Evolutionary conservation across 108 stramenopile genomes (phyloP), one percentile per base, ranked within the genome.

Genomic region (Cyclotella distinguenda): DNA sequence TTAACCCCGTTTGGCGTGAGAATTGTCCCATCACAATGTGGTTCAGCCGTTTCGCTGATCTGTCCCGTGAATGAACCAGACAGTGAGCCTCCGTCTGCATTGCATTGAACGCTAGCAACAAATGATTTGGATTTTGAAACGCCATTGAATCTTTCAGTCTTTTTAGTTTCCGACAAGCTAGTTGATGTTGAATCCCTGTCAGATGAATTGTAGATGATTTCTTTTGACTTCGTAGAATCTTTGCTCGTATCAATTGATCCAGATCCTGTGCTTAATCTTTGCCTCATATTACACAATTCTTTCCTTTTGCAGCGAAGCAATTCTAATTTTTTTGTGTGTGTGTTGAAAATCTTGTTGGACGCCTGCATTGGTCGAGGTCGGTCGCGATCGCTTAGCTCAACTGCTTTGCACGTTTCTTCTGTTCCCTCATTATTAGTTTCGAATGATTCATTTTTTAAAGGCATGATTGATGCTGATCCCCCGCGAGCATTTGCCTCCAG

Each of bases 1-100:
- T 15, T 32, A 21, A 38, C 44, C 11, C 60, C 60, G 23, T 16
- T 45, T 19, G 31, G 7, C 43, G 48, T 26, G 5, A 45, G 31
- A 12, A 62, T 28, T 32, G 46, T 45, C 6, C 60, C 60, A 8
- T 45, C 16, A 3, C 60, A 45, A 34, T 62, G 60, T 3, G 60
- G 60, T 45, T 62, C 60, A 19, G 48, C 33, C 1, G 32, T 45
- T 21, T 62, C 44, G 42, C 48, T 62, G 28, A 62, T 46, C 21
- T 62, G 27, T 3, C 60, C 60, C 6, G 28, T 62, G 22, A 48
- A 62, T 11, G 48, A 22, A 6, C 45, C 45, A 6, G 45, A 46
- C n/a, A 46, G 21, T 5, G n/a, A n/a, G n/a, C n/a, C n/a, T n/a
- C 60, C 60, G 4, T 40, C 48, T 9, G n/a, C 46, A 8, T 44